A percentile compares a stretch with the other conserved stretches of the same genome.
phyloP scores from a whole-genome alignment of 345 rosid genomes.

The Eucalyptus camaldulensis region DNA sequence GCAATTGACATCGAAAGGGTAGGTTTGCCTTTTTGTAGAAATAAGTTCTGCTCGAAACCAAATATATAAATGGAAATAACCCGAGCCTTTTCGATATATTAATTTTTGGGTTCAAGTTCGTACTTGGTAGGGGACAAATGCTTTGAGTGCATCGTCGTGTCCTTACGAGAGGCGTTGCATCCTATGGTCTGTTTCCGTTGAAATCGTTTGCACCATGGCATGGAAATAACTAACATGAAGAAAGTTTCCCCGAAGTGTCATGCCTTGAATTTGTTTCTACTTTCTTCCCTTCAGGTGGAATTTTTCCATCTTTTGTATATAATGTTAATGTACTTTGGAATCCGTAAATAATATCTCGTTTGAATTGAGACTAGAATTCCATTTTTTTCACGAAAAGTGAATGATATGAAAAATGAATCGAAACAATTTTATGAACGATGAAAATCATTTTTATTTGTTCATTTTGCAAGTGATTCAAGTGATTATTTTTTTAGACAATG shows the following conservation, averaged over 20 bases:
- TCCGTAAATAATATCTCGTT: rapidly evolving
- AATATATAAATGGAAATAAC: not conserved
- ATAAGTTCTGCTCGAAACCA: not conserved
- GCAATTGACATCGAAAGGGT: not conserved
- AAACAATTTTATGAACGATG: not conserved
- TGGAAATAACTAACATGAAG: not conserved
- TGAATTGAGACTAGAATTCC: rapidly evolving
- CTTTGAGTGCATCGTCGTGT: not conserved
- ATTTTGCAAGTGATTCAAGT: rapidly evolving
- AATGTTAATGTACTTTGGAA: not conserved
- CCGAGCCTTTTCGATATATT: not conserved
- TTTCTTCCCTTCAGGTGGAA: not conserved
- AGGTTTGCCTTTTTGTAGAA: not conserved
- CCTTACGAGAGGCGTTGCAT: not conserved
- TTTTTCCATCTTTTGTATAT: not conserved
- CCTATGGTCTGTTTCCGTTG: not conserved
- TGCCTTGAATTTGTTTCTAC: not conserved
- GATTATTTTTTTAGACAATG: no score
- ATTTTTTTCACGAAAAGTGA: rapidly evolving
- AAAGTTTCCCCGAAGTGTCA: not conserved
- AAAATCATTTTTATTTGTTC: not conserved
- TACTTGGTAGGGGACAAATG: not conserved
- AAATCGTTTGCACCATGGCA: not conserved
- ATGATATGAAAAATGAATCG: rapidly evolving
- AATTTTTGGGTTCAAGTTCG: not conserved